These are phyloP conservation scores for Schrenkiella parvula DNA, from an alignment of 345 rosid species.

Conservation along the genomic window DNA sequence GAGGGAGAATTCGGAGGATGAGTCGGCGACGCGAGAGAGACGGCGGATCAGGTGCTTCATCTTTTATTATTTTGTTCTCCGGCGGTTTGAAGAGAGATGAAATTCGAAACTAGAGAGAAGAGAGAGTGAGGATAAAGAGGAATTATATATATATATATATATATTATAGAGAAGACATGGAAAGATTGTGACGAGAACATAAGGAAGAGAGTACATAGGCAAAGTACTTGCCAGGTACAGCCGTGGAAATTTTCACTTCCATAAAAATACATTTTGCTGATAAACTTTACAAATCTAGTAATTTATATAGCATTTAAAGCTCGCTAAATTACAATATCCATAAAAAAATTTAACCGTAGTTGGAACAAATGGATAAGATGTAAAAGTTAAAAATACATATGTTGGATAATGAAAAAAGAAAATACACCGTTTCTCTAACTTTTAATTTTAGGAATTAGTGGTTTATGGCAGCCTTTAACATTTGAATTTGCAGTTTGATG, in stretches of 20 bases:
- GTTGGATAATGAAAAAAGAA: not conserved
- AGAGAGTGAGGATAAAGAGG: not conserved
- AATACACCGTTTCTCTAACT: not conserved
- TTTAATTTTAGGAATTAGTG: not conserved
- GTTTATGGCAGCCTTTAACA: not conserved
- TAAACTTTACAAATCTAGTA: not conserved
- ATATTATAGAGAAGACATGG: constrained; percentile 27
- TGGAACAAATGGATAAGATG: not conserved
- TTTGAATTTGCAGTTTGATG: too few species aligned
- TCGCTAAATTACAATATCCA: not conserved
- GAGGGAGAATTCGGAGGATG: constrained; percentile 46
- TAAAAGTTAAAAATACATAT: not conserved
- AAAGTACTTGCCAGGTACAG: constrained; percentile 55
- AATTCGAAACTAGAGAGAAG: not conserved
- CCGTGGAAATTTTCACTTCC: not conserved
- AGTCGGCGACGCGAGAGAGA: constrained; percentile 83
- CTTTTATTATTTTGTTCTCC: not conserved
- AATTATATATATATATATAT: constrained; percentile 19
- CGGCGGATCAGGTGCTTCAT: constrained; percentile 95
- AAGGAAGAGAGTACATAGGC: constrained; percentile 14
- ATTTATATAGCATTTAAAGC: not conserved
- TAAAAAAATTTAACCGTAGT: not conserved
- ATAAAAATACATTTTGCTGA: not conserved
- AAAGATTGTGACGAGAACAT: constrained; percentile 38
- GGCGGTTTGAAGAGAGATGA: not conserved